A percentile compares a stretch with the other conserved stretches of the same genome.
Conservation (phyloP, 331 rosid species). For the Quercus phellos region DNA sequence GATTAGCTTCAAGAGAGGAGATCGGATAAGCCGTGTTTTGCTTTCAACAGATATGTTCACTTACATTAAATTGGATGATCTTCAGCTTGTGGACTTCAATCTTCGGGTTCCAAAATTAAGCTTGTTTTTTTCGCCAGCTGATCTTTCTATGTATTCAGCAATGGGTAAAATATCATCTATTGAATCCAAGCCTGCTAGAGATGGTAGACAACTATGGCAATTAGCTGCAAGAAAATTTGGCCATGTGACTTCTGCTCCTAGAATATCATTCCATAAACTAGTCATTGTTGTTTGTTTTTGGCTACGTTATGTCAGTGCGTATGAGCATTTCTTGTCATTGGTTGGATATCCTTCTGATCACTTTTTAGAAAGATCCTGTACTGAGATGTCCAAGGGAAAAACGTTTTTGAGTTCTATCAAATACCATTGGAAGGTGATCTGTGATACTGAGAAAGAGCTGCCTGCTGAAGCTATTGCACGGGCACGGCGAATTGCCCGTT, state of each 20-base stretch:
- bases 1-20: constrained; percentile 39
- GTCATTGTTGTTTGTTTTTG: constrained; percentile 53
- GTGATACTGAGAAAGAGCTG: constrained; percentile 65
- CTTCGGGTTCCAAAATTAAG: constrained; percentile 56
- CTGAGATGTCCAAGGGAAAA: constrained; percentile 40
- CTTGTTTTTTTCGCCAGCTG: constrained; percentile 55
- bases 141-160: constrained; percentile 42
- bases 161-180: constrained; percentile 37
- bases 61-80: constrained; percentile 43
- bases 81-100: constrained; percentile 49
- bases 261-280: constrained; percentile 47
- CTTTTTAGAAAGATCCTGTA: constrained; percentile 42
- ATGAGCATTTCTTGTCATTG: constrained; percentile 52
- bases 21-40: constrained; percentile 25
- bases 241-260: constrained; percentile 34
- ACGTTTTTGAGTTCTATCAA: constrained; percentile 39
- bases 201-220: constrained; percentile 76
- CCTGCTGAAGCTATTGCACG: constrained; percentile 70
- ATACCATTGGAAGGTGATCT: constrained; percentile 55
- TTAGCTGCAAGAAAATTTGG: constrained; percentile 66
- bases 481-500: constrained; percentile 79
- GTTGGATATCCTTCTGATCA: constrained; percentile 53
- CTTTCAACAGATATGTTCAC: constrained; percentile 38
- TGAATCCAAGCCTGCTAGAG: constrained; percentile 46
- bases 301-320: constrained; percentile 69